Base-by-base conservation (phyloP, 1,139 yeast species). In the Magnusiomyces ingens region DNA sequence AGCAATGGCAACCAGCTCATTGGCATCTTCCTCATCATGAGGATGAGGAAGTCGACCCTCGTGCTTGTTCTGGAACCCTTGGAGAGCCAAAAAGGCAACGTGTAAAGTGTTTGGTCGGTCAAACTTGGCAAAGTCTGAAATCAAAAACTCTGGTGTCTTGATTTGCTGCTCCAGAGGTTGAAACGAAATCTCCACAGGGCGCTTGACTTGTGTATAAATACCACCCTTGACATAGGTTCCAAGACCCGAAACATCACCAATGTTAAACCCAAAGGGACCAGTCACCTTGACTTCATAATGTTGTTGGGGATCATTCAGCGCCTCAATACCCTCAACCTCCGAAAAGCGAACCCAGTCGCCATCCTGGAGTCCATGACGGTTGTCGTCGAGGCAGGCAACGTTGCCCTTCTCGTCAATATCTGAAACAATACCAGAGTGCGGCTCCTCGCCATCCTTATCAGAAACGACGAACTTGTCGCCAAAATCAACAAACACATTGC, bases 381-480 rank as follows among this genome's bases (percentile, higher is more conserved):
- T 83, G 61, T 90, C 98, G 66, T 87, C 96, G 63, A 91, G 78
- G 77, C 88, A 88, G 26, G 97, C 86, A 37, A 93, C 96, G 3
- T 91, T 84, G 52, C 99, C 99, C 64, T 88, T 79, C n/a, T 75
- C 68, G 65, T 90, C 96, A 58, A 93, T 84, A 66, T 87, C 95
- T 1, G 95, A 85, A 3, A 90, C 88, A 58, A 87, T 86, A 45
- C 99, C 99, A 2, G 82, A 69, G 50, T 76, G 75, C 21, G 96
- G 96, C 70, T 93, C 98, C 72, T 93, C 98, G 50, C 99, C 99
- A 51, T 85, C 88, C 49, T 82, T 78, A 67, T 93, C 99, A 57
- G 85, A 75, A 32, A 93, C 84, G 2, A 86, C 80, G 71, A 93
- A 93, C 29, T 79, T 75, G 0, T 78, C 78, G 53, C 99, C 99